These are phyloP conservation scores for Chaetothyriales sp. DNA, from an alignment of 2,329 filamentous ascomycete genomes.

Conservation along the genomic window DNA sequence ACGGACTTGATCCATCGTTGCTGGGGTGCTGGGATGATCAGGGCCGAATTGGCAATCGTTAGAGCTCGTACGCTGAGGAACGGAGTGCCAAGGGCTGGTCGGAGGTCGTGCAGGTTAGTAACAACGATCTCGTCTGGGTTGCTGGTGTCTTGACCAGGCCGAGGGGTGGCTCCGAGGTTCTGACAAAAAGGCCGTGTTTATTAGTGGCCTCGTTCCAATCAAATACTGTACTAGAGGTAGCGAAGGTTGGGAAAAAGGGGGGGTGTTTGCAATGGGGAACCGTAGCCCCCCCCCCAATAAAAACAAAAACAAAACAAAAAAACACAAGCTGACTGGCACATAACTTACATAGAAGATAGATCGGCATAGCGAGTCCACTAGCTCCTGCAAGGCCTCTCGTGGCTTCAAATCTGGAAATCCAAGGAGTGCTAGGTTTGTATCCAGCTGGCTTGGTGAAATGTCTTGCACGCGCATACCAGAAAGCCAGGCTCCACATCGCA, in stretches of 20 bases:
- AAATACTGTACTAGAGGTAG: too few species aligned
- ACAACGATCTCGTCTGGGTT: neutral
- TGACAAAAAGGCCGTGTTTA: neutral
- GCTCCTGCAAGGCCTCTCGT: neutral
- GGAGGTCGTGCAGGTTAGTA: neutral
- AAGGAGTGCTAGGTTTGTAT: neutral
- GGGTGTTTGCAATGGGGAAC: too few species aligned
- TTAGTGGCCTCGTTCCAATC: too few species aligned
- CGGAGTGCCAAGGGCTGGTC: neutral
- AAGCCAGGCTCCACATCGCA: neutral
- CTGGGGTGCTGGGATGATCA: neutral
- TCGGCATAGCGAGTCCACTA: neutral
- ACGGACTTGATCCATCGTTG: neutral
- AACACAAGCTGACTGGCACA: too few species aligned
- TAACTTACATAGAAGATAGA: constrained; percentile 1
- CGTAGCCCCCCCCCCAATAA: too few species aligned
- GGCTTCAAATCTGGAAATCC: neutral
- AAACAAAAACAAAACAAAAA: neutral
- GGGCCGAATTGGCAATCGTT: neutral
- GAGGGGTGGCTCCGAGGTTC: neutral
- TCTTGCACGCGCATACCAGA: neutral
- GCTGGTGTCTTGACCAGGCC: neutral
- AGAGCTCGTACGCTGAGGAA: neutral
- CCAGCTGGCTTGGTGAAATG: neutral
- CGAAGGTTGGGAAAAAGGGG: too few species aligned